Percentiles rank a stretch among this genome's conserved stretches.
These are phyloP conservation scores for Physcomitrium patens DNA, from an alignment of 225 moss, liverwort and hornwort species.

Conservation along the genomic window DNA sequence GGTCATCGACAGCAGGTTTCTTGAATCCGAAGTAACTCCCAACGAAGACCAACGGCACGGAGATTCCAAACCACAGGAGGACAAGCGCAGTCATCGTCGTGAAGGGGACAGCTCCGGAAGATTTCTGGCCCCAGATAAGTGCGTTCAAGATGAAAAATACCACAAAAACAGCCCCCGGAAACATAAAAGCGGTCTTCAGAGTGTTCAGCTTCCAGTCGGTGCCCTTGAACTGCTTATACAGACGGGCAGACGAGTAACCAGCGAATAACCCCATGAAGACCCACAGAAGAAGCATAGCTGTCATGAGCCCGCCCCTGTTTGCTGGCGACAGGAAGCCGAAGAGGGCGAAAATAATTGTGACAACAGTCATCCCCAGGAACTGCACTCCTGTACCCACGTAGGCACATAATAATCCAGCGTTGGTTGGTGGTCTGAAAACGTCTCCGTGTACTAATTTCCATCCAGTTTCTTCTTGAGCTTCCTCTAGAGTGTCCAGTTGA, in stretches of 20 bases:
- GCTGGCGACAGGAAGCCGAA: slow-evolving; percentile 91
- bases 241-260: slow-evolving; percentile 79
- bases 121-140: slow-evolving; percentile 90
- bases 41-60: slow-evolving; percentile 77
- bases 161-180: slow-evolving; percentile 69
- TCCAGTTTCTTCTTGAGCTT: slow-evolving; percentile 92
- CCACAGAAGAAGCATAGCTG: slow-evolving; percentile 89
- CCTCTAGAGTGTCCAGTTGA: slow-evolving; percentile 88
- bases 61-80: slow-evolving; percentile 90
- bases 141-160: slow-evolving; percentile 77
- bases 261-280: slow-evolving; percentile 94
- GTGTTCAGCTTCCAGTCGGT: slow-evolving; percentile 87
- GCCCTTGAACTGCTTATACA: slow-evolving; percentile 86
- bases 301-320: slow-evolving; percentile 89
- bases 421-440: slow-evolving; percentile 79
- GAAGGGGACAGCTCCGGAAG: slow-evolving; percentile 88
- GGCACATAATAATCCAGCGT: slow-evolving; percentile 75
- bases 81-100: slow-evolving; percentile 83
- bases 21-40: slow-evolving; percentile 91
- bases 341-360: slow-evolving; percentile 87
- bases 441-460: slow-evolving; percentile 95
- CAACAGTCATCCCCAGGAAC: slow-evolving; percentile 87
- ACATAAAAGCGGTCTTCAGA: slow-evolving; percentile 80
- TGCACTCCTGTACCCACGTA: slow-evolving; percentile 92
- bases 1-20: slow-evolving; percentile 74